Base-by-base conservation (phyloP, 441 rosid genomes). In the Populus hybrid region DNA sequence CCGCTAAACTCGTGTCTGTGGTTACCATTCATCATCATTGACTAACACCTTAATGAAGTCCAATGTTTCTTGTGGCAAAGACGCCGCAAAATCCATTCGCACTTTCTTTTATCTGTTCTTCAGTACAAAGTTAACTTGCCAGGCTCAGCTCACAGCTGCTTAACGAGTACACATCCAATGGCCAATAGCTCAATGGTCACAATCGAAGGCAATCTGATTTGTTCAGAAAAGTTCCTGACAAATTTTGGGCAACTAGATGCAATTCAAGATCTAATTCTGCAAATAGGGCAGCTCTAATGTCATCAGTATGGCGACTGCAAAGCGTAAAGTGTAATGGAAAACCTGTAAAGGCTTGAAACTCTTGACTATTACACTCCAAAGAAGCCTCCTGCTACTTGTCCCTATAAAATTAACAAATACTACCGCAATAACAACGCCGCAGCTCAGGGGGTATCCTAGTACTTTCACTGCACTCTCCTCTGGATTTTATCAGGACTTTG, bases 11-110 rank as follows among this genome's bases (percentile, higher is more conserved):
- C 18, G 46, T 23, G 50, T 24, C 64, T 26, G 64, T 4, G 50
- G 28, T 53, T 50, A 34, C 8, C 30, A 7, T 71, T 16, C 14
- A 9, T 71, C 34, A 28, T 28, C 16, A 40, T 70, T 9, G 64
- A 67, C 32, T 42, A 24, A 68, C 70, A 69, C 38, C n/a, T 59
- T n/a, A 36, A 53, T 42, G 75, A 65, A 69, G 36, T 50, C 65
- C 64, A 67, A 10, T 23, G 32, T 40, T 36, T 72, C 77, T 59
- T 23, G 26, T 30, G 5, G 18, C 14, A 50, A 21, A 36, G 10
- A 14, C 6, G 18, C 36, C 2, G 30, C n/a, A 40, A 40, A 11
- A 3, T 24, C 24, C 16, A 10, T 35, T 6, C 23, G 26, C 38
- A 30, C 36, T 2, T 18, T 14, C 20, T 1, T 1, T 50, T 50